Evolutionary conservation across 2,329 filamentous ascomycete species (phyloP), one percentile per base, ranked within the genome.

Genomic region (Cladobotryum protrusum): DNA sequence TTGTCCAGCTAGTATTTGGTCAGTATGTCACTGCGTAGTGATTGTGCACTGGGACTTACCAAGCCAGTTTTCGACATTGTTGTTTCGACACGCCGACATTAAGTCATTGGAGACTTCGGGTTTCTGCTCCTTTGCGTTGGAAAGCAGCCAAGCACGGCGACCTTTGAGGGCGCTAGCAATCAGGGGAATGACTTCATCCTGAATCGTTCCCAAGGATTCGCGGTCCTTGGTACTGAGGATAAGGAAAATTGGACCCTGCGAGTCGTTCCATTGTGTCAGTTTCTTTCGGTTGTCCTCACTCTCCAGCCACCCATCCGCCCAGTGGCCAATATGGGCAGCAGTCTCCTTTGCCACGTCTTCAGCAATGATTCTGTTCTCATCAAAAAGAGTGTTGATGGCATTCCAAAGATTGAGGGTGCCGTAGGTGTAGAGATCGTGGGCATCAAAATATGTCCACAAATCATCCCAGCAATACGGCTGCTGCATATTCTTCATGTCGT

Each of bases 371-470:
- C 58, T 50, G 24, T 75, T 76, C 57, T 76, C 72, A 14, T 65
- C 62, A 37, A 57, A 60, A 1, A 77, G 58, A 8, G 67, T 65
- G 29, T 69, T 66, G 41, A 76, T 55, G 33, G 78, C 64, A 20
- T 71, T 72, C 69, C 70, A 75, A 12, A 78, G 62, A 53, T 79
- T 79, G 52, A 70, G 62, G 0, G 70, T 71, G 7, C 76, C 76
- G 12, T 69, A 63, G 34, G 65, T 43, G 58, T 74, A 79, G 24
- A 79, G 61, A 45, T 79, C 76, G 9, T 60, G 51, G 1, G 68
- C 65, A 54, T 79, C 76, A 43, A 74, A 79, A 54, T 73, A 78
- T 2, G 60, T 56, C 63, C 72, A 77, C 18, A 79, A 59, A 20
- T 74, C 69, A 34, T 67, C 65, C 61, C 67, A 73, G 53, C 49